These are phyloP conservation scores for Dacryopinax spathularia DNA, from an alignment of 768 basidiomycete genomes.

Conservation along the genomic window DNA sequence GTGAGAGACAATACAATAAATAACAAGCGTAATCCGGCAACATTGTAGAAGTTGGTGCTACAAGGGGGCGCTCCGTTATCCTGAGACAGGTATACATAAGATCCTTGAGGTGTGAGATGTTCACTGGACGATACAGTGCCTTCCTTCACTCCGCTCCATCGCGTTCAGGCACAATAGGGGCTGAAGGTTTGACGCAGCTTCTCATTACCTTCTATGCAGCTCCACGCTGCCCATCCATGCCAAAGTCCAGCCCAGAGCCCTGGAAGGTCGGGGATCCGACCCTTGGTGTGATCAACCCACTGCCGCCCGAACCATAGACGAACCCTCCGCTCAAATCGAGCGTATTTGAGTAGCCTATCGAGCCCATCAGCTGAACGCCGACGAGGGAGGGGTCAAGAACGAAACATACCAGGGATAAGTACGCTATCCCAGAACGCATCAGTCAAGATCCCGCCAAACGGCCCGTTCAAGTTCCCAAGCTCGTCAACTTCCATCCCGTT, in stretches of 20 bases:
- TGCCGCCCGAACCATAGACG: conserved; percentile 70
- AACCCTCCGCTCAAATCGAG: conserved; percentile 77
- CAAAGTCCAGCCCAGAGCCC: not conserved
- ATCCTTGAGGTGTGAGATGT: too few relatives aligned
- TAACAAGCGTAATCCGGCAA: too few relatives aligned
- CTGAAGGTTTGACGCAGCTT: too few relatives aligned
- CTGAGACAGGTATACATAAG: too few relatives aligned
- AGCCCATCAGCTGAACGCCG: not conserved
- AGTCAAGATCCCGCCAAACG: conserved; percentile 72
- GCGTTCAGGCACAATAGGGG: too few relatives aligned
- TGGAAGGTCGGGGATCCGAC: not conserved
- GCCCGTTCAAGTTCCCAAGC: conserved; percentile 32
- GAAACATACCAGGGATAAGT: conserved; percentile 60
- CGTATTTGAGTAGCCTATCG: conserved; percentile 56
- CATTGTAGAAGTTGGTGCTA: too few relatives aligned
- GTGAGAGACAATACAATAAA: too few relatives aligned
- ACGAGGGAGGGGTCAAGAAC: not conserved
- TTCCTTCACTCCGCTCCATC: too few relatives aligned
- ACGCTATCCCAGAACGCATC: conserved; percentile 79
- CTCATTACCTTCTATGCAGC: too few relatives aligned
- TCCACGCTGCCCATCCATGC: too few relatives aligned
- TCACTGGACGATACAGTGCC: too few relatives aligned
- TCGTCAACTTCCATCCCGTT: conserved; percentile 8
- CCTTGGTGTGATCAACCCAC: conserved; percentile 61
- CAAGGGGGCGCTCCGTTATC: too few relatives aligned